Percentiles rank a stretch among this genome's conserved stretches.
Conservation (phyloP, 352 stramenopile genomes). For the Hyaloperonospora arabidopsidis region DNA sequence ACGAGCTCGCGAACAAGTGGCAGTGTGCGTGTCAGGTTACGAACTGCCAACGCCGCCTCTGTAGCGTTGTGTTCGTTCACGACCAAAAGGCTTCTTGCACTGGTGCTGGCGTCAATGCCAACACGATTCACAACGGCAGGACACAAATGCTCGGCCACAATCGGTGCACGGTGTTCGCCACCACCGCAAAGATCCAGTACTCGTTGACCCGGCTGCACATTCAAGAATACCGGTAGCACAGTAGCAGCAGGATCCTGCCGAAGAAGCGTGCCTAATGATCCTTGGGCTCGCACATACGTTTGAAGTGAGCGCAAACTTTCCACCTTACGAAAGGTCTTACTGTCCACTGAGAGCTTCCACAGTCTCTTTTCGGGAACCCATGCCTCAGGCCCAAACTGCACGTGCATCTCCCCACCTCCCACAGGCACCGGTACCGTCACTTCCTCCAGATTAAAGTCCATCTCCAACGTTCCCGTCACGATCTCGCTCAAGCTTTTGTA, state of each 20-base stretch:
- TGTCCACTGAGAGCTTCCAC: slow-evolving; percentile 75
- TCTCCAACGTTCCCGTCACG: slow-evolving; percentile 58
- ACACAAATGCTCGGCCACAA: slow-evolving; percentile 39
- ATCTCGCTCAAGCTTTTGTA: slow-evolving; percentile 76
- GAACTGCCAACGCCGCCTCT: slow-evolving; percentile 39
- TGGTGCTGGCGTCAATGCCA: slow-evolving; percentile 14
- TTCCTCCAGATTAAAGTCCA: slow-evolving; percentile 57
- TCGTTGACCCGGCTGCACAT: slow-evolving; percentile 74
- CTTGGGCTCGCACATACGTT: slow-evolving; percentile 89
- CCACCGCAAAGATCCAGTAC: slow-evolving; percentile 65
- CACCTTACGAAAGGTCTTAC: slow-evolving; percentile 83
- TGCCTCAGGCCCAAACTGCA: slow-evolving; percentile 49
- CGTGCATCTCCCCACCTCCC: slow-evolving; percentile 41
- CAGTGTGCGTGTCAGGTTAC: slow-evolving; percentile 51
- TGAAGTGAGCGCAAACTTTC: slow-evolving; percentile 84
- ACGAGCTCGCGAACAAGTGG: slow-evolving; percentile 39
- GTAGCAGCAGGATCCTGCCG: slow-evolving; percentile 94
- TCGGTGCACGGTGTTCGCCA: slow-evolving; percentile 57
- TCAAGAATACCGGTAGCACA: slow-evolving; percentile 91
- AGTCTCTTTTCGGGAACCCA: slow-evolving; percentile 58
- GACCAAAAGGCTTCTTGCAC: slow-evolving; percentile 32
- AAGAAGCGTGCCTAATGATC: slow-evolving; percentile 83
- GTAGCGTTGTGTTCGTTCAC: slow-evolving; percentile 67
- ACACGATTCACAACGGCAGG: slow-evolving; percentile 11
- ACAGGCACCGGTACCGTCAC: slow-evolving; percentile 50